Conservation (phyloP, 1,284 basidiomycete species). For the Takashimella koratensis region DNA sequence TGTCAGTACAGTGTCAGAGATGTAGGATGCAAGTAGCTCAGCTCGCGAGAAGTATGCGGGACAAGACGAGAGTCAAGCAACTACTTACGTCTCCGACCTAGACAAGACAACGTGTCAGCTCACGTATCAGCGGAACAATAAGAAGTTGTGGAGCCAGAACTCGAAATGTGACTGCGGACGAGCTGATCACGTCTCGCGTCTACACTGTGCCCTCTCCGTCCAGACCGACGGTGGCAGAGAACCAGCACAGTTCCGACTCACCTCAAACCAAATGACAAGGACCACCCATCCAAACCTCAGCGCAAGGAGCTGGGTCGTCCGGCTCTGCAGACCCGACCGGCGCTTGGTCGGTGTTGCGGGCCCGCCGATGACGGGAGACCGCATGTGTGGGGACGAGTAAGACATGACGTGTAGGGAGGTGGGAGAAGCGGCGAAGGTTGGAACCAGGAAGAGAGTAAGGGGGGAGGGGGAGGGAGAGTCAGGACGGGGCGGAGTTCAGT, state of each 20-base stretch:
- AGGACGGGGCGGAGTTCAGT: no score
- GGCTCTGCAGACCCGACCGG: slow-evolving; percentile 26
- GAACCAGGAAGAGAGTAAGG: not conserved
- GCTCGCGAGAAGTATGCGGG: no score
- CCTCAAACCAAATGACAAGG: slow-evolving; percentile 68
- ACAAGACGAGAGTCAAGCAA: no score
- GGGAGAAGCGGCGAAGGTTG: not conserved
- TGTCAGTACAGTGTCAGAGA: not conserved
- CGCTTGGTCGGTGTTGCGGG: slow-evolving; percentile 2
- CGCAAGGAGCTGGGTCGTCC: slow-evolving; percentile 39
- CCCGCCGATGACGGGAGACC: not conserved
- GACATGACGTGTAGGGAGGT: slow-evolving; percentile 2
- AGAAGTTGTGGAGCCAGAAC: no score
- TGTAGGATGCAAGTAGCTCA: not conserved
- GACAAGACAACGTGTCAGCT: not conserved
- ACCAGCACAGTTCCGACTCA: slow-evolving; percentile 50
- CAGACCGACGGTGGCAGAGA: no score
- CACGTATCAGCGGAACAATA: no score
- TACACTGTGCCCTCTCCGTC: no score
- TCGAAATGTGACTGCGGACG: no score
- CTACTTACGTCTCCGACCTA: slow-evolving; percentile 41
- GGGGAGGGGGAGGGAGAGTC: not conserved
- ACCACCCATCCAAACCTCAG: slow-evolving; percentile 61
- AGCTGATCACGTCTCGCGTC: no score
- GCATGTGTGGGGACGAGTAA: not conserved